Percentiles rank a stretch among this genome's conserved stretches.
Conservation (phyloP, 1,139 yeast species). For the Zygosaccharomyces sapae region DNA sequence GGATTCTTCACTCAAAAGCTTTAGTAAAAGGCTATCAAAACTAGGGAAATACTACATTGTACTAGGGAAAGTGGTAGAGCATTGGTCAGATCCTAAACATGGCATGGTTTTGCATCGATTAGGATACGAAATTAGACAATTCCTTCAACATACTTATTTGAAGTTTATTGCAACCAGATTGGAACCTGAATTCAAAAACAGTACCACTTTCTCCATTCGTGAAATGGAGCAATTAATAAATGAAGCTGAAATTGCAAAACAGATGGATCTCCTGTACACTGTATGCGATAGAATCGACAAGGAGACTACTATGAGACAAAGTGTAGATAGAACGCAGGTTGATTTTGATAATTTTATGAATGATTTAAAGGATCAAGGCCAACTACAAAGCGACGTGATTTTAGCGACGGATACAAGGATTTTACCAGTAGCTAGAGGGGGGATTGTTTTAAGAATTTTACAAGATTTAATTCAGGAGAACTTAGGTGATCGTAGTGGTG, state of each 20-base stretch:
- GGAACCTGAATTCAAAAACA: constrained; percentile 50
- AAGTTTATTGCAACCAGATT: constrained; percentile 45
- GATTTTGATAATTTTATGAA: constrained; percentile 34
- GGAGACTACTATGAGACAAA: constrained; percentile 26
- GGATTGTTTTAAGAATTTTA: constrained; percentile 56
- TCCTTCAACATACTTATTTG: constrained; percentile 47
- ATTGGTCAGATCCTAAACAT: constrained; percentile 51
- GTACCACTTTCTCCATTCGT: constrained; percentile 46
- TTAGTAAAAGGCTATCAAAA: constrained; percentile 58
- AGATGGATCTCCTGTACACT: constrained; percentile 26
- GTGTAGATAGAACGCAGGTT: constrained; percentile 30
- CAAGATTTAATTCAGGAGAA: constrained; percentile 53
- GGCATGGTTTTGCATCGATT: constrained; percentile 77
- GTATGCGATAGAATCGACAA: constrained; percentile 24
- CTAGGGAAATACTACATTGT: constrained; percentile 60
- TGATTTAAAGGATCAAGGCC: constrained; percentile 32
- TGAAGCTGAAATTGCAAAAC: constrained; percentile 26
- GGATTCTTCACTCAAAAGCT: constrained; percentile 69
- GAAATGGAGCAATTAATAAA: constrained; percentile 42
- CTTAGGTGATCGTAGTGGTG: constrained; percentile 64
- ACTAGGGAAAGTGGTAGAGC: constrained; percentile 53
- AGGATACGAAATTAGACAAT: constrained; percentile 55
- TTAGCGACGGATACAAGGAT: constrained; percentile 45
- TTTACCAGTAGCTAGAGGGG: constrained; percentile 62
- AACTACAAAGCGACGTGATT: constrained; percentile 21